phyloP scores from a whole-genome alignment of 352 stramenopile genomes.

The Thraustotheca clavata region DNA sequence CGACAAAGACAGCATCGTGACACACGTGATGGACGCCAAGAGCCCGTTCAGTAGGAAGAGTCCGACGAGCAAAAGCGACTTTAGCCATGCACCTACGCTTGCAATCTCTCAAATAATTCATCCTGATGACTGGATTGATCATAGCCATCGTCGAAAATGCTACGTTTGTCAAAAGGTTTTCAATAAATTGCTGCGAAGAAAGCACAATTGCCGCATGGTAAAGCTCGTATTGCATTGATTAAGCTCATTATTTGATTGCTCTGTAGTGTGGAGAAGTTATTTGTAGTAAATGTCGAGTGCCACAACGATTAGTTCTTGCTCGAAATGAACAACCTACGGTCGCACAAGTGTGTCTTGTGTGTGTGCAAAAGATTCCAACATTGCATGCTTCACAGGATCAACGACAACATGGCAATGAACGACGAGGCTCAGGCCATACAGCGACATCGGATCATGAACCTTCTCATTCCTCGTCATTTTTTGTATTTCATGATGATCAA shows the following conservation, averaged over 20 bases:
- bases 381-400: not conserved
- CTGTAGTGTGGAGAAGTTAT: slow-evolving; percentile 64
- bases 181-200: slow-evolving; percentile 10
- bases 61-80: not conserved
- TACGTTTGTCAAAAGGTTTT: slow-evolving; percentile 6
- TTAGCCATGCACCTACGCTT: not conserved
- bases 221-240: too few species aligned
- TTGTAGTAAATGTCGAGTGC: slow-evolving; percentile 61
- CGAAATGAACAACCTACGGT: not conserved
- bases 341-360: slow-evolving; percentile 13
- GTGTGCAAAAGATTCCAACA: slow-evolving; percentile 1
- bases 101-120: slow-evolving; percentile 1
- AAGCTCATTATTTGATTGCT: slow-evolving; percentile 28
- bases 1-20: not conserved
- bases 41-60: slow-evolving; percentile 2
- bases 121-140: slow-evolving; percentile 10
- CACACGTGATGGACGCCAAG: not conserved
- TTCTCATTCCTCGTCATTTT: not conserved
- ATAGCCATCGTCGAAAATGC: slow-evolving; percentile 5
- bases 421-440: not conserved
- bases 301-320: not conserved
- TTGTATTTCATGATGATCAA: not conserved
- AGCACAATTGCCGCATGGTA: slow-evolving; percentile 23
- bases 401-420: not conserved
- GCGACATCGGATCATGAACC: not conserved